Percentiles rank a stretch among this genome's conserved stretches.
Conservation (phyloP, 108 stramenopile species). For the Halocafeteria seosinensis region DNA sequence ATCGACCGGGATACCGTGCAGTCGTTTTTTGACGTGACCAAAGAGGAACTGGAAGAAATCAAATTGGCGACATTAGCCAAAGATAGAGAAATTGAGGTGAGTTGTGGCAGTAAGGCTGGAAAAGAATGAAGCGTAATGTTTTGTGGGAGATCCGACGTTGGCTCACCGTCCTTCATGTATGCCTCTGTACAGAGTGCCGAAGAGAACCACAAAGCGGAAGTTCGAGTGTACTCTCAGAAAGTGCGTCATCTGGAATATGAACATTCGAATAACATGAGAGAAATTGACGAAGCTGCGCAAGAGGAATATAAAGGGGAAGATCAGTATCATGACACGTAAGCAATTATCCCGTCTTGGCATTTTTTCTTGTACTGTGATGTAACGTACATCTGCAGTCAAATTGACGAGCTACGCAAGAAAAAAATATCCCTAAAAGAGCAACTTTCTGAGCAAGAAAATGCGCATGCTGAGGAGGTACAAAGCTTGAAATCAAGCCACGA, state of each 20-base stretch:
- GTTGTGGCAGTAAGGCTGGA: too few species aligned
- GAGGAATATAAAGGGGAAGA: conserved; percentile 13
- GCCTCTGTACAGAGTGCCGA: too few species aligned
- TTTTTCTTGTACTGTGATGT: too few species aligned
- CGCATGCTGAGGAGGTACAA: conserved; percentile 27
- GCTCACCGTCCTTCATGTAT: too few species aligned
- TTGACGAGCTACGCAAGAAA: conserved; percentile 14
- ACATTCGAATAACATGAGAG: conserved; percentile 26
- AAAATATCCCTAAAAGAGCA: conserved; percentile 27
- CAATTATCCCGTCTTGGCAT: too few species aligned
- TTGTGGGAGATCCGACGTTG: too few species aligned
- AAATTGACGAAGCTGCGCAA: conserved; percentile 6
- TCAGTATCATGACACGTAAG: conserved; percentile 6
- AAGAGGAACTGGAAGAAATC: conserved; percentile 28
- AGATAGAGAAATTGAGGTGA: conserved; percentile 47
- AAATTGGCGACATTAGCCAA: conserved; percentile 36
- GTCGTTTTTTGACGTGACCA: conserved; percentile 43
- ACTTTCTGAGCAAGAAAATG: conserved; percentile 17
- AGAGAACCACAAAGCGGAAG: conserved; percentile 42
- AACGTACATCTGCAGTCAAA: too few species aligned
- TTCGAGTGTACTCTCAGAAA: conserved; percentile 45
- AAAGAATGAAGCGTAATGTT: too few species aligned
- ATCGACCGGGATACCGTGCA: conserved; percentile 47
- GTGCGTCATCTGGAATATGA: conserved; percentile 54
- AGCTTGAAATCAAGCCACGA: conserved; percentile 21